Conservation (phyloP, 2,329 filamentous ascomycete species). For the Coniochaeta ligniaria region DNA sequence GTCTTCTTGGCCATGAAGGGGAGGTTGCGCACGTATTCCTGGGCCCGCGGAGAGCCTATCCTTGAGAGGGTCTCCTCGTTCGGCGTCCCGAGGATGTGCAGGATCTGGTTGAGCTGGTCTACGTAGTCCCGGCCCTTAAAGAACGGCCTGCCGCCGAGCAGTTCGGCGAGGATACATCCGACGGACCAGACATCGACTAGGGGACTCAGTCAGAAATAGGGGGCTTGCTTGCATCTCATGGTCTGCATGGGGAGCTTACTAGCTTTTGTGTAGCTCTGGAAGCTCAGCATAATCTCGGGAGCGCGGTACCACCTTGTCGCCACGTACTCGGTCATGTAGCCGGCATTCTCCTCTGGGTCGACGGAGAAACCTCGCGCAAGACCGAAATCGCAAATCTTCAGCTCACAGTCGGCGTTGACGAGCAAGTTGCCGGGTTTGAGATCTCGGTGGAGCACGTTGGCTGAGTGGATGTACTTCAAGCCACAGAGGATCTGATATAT, state of each 20-base stretch:
- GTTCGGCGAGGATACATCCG: slow-evolving; percentile 92
- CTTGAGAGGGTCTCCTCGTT: slow-evolving; percentile 90
- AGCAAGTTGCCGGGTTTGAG: slow-evolving; percentile 95
- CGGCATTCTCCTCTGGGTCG: slow-evolving; percentile 95
- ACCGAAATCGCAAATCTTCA: slow-evolving; percentile 99
- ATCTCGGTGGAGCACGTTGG: slow-evolving; percentile 94
- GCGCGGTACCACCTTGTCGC: slow-evolving; percentile 93
- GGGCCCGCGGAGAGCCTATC: slow-evolving; percentile 90
- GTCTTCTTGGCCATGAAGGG: slow-evolving; percentile 91
- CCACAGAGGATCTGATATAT: slow-evolving; percentile 99
- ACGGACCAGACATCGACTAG: slow-evolving; percentile 98
- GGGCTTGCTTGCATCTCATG: not conserved
- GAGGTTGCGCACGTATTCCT: slow-evolving; percentile 96
- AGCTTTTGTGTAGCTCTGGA: slow-evolving; percentile 99
- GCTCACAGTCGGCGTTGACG: slow-evolving; percentile 97
- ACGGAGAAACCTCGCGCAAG: slow-evolving; percentile 93
- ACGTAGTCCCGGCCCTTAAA: slow-evolving; percentile 99
- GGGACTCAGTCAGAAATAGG: not conserved
- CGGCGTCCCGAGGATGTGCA: slow-evolving; percentile 94
- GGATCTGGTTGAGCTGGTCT: slow-evolving; percentile 98
- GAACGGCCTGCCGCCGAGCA: slow-evolving; percentile 92
- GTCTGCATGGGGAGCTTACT: slow-evolving; percentile 53
- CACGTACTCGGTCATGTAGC: slow-evolving; percentile 99
- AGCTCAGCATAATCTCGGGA: slow-evolving; percentile 98
- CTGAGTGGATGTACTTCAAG: slow-evolving; percentile 98